These are phyloP conservation scores for Heterobasidion occidentale DNA, from an alignment of 1,284 basidiomycete species.

Conservation along the genomic window DNA sequence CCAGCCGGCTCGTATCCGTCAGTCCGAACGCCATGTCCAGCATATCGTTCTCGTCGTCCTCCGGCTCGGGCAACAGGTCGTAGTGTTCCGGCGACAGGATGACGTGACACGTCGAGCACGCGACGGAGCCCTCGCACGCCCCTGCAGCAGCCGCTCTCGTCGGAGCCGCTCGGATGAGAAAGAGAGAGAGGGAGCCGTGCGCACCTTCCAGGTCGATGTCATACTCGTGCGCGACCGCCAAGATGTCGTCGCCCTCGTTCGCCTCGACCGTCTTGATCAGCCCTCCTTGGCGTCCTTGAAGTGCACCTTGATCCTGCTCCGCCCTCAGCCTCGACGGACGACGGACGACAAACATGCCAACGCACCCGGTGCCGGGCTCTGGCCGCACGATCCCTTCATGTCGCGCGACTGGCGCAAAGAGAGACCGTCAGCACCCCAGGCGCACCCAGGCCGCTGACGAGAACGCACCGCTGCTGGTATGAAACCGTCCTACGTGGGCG, in stretches of 20 bases:
- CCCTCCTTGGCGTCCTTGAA: slow-evolving; percentile 83
- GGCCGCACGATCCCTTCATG: slow-evolving; percentile 45
- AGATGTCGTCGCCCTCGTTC: slow-evolving; percentile 90
- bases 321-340: not conserved
- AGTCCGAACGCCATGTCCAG: slow-evolving; percentile 96
- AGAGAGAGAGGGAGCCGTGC: slow-evolving; percentile 13
- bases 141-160: slow-evolving; percentile 37
- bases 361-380: slow-evolving; percentile 58
- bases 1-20: slow-evolving; percentile 84
- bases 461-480: not conserved
- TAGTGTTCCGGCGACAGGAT: slow-evolving; percentile 82
- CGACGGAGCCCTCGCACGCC: slow-evolving; percentile 94
- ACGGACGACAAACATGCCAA: slow-evolving; percentile 11
- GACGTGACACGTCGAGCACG: slow-evolving; percentile 97
- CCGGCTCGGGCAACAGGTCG: slow-evolving; percentile 83
- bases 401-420: slow-evolving; percentile 11
- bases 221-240: slow-evolving; percentile 90
- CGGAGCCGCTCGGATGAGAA: not conserved
- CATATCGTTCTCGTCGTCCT: slow-evolving; percentile 98
- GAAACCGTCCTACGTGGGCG: not conserved
- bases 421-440: not conserved
- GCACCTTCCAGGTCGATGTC: slow-evolving; percentile 96
- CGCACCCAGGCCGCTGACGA: not conserved
- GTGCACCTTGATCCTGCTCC: slow-evolving; percentile 72
- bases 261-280: slow-evolving; percentile 85